Evolutionary conservation across 2,329 filamentous ascomycete genomes (phyloP).

Genomic region (Nemania sp.): DNA sequence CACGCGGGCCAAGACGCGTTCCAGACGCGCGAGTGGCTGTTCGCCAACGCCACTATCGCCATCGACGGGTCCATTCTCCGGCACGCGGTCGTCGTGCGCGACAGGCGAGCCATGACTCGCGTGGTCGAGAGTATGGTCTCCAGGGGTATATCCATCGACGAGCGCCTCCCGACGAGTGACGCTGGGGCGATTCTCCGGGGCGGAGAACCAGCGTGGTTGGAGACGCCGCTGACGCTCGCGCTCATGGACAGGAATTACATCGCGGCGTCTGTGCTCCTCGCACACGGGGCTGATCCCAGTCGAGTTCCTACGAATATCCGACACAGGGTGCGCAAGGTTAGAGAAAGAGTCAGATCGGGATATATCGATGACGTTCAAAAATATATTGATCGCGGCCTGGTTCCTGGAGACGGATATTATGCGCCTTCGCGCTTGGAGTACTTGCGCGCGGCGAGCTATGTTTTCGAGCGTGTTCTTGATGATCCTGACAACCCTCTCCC

Average conservation of each 20-base stretch:
- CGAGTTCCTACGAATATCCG: slow-evolving; percentile 5
- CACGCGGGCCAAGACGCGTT: neutral
- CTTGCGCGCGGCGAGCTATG: too few species aligned
- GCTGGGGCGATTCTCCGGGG: neutral
- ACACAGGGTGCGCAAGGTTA: slow-evolving; percentile 9
- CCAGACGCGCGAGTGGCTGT: neutral
- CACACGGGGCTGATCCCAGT: neutral
- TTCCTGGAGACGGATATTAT: too few species aligned
- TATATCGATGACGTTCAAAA: neutral
- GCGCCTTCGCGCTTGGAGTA: too few species aligned
- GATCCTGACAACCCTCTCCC: neutral
- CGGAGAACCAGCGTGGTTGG: neutral
- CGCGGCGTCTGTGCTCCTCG: neutral
- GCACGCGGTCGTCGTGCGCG: neutral
- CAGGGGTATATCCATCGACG: neutral
- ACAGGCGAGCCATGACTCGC: too few species aligned
- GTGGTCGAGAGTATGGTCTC: too few species aligned
- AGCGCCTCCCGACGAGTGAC: neutral
- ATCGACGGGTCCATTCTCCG: neutral
- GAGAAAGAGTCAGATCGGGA: neutral
- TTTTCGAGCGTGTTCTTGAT: neutral
- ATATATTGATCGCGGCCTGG: too few species aligned
- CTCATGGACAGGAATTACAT: neutral
- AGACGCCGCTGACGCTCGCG: neutral
- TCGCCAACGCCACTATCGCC: neutral